Conservation (phyloP, 1,284 basidiomycete genomes). For the Leccinum glutinopallens region DNA sequence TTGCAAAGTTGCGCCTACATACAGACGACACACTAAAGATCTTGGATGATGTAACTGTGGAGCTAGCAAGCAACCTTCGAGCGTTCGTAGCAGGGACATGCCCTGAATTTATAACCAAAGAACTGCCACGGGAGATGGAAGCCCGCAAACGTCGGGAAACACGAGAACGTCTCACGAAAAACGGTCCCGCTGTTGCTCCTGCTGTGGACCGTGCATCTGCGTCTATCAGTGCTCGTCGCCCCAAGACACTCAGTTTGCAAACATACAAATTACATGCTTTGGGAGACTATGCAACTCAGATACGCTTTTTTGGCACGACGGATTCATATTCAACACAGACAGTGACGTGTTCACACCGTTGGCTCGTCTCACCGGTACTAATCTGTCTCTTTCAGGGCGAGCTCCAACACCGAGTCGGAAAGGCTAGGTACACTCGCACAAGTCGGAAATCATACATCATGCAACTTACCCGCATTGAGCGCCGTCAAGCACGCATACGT, state of each 20-base stretch:
- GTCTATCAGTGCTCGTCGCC: neutral
- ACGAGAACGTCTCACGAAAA: neutral
- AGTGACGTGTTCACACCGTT: neutral
- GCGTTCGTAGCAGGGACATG: neutral
- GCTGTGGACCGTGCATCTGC: no score
- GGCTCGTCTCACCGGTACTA: neutral
- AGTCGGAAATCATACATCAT: neutral
- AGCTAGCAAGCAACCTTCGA: neutral
- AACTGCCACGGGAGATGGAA: neutral
- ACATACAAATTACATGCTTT: neutral
- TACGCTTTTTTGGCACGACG: neutral
- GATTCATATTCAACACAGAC: conserved; percentile 1
- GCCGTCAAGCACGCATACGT: neutral
- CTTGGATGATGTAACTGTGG: neutral
- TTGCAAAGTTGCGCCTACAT: neutral
- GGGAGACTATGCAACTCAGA: neutral
- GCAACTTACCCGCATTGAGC: neutral
- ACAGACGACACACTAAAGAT: neutral
- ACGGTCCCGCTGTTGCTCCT: neutral
- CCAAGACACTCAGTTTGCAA: neutral
- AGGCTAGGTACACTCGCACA: neutral
- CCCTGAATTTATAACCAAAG: neutral
- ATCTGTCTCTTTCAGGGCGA: neutral
- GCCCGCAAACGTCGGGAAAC: neutral
- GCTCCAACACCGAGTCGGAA: neutral